Evolutionary conservation across 805 yeast species (phyloP).

Genomic region (Candida schatavii): DNA sequence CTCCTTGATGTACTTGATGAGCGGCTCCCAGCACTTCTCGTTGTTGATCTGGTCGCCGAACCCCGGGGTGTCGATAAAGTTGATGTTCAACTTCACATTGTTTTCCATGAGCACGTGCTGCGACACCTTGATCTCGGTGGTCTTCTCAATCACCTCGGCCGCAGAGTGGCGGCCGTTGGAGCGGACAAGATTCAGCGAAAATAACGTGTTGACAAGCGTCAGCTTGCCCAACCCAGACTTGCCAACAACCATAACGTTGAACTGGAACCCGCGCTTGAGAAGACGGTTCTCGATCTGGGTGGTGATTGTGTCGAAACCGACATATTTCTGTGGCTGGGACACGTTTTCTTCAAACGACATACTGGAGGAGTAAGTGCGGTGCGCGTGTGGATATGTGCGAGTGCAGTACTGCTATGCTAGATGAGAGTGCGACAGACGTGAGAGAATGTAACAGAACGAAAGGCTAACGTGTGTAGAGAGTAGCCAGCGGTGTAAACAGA

Average conservation of each 20-base stretch:
- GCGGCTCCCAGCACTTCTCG: constrained; percentile 95
- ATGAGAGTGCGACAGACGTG: background rate
- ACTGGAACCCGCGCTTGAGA: constrained; percentile 89
- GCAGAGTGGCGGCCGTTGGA: constrained; percentile 69
- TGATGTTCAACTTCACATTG: constrained; percentile 79
- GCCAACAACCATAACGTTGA: constrained; percentile 92
- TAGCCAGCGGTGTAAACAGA: background rate
- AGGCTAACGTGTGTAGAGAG: background rate
- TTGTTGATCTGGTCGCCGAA: constrained; percentile 96
- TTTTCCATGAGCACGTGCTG: constrained; percentile 77
- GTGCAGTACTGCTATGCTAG: background rate
- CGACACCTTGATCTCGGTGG: constrained; percentile 77
- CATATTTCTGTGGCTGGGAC: constrained; percentile 69
- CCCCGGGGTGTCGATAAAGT: constrained; percentile 95
- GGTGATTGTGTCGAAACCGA: constrained; percentile 96
- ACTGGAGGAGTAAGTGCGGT: constrained; percentile 2
- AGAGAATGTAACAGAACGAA: background rate
- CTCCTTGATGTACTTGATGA: constrained; percentile 89
- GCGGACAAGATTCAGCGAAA: constrained; percentile 74
- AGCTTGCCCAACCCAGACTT: constrained; percentile 90
- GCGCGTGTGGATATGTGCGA: background rate
- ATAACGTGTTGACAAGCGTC: constrained; percentile 86
- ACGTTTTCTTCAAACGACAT: constrained; percentile 18
- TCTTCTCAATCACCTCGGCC: constrained; percentile 74
- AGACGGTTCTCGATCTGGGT: constrained; percentile 91